Base-by-base conservation (phyloP, 148 eudicot genomes). In the Vaccinium vitisidaea region DNA sequence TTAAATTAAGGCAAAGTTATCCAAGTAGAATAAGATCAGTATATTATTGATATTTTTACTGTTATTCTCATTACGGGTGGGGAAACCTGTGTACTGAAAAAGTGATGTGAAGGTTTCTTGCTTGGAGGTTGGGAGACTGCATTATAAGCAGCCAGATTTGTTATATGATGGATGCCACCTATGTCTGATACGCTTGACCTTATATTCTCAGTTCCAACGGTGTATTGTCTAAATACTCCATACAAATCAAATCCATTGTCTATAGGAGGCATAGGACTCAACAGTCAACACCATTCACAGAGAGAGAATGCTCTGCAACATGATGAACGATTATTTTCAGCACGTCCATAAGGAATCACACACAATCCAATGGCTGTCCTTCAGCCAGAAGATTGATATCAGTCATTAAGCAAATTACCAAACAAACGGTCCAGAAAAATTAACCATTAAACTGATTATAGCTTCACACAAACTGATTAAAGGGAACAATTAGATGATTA, bases 281-380 rank as follows among this genome's bases (percentile, higher is more conserved):
- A 43, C 46, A 43, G 46, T n/a, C 18, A 49, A 21, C 27, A 10
- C 27, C 23, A 76, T 49, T 21, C 13, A 27, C 18, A 27, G 39
- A 69, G 74, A 69, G 25, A 27, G 12, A 30, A 69, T 27, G 73
- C 43, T 69, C 74, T 27, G 39, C 39, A 69, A 7, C 27, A 69
- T 69, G 74, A 27, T 1, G 74, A 27, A 27, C 18, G 11, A 16
- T 54, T 79, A 77, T 50, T 58, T 19, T 15, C 27, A 36, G 82
- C 8, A 32, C 8, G 27, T 70, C 82, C 70, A 19, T 11, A 48
- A 80, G 82, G 70, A 80, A 58, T n/a, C 25, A 58, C 70, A 79
- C 63, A 80, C 50, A 58, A 80, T 1, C 27, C 70, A 58, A 36
- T 58, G 70, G 6, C 50, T 55, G 16, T 58, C 50, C 82, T 80